Evolutionary conservation across 164 flowering plant genomes (phyloP).

Genomic region (Liquidambar formosana): DNA sequence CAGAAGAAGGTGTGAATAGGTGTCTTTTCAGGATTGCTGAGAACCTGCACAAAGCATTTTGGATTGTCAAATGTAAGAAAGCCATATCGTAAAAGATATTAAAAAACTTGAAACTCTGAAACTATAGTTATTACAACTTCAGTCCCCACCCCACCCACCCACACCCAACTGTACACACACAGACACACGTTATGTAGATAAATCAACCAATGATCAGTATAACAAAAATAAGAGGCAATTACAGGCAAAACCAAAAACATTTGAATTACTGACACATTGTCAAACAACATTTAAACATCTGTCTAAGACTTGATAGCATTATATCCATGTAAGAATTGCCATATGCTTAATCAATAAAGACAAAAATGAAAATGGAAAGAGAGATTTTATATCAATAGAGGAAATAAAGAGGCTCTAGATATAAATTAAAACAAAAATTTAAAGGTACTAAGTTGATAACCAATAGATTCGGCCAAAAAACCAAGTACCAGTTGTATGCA

Average conservation of each 20-base stretch:
- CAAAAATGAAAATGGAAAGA: no score
- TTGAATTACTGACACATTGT: no score
- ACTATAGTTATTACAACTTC: not conserved
- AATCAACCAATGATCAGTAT: no score
- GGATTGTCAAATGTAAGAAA: not conserved
- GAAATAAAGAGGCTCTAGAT: no score
- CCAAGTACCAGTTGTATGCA: slow-evolving; percentile 82
- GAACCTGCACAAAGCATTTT: slow-evolving; percentile 54
- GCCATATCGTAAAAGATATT: not conserved
- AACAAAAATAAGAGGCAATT: no score
- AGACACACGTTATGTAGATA: no score
- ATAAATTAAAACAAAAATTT: not conserved
- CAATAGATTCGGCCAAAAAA: not conserved
- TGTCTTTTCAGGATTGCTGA: slow-evolving; percentile 95
- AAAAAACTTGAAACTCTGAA: not conserved
- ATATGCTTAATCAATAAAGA: no score
- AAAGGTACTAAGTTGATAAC: not conserved
- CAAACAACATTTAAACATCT: no score
- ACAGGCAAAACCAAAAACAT: no score
- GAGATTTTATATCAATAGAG: no score
- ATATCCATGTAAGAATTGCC: no score
- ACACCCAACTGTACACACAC: not conserved
- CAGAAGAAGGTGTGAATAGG: slow-evolving; percentile 91
- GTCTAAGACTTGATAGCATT: no score
- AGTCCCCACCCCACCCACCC: not conserved